Evolutionary conservation across 352 stramenopile species (phyloP), one percentile per base, ranked within the genome.

Genomic region (Phytopythium chamaehyphon): DNA sequence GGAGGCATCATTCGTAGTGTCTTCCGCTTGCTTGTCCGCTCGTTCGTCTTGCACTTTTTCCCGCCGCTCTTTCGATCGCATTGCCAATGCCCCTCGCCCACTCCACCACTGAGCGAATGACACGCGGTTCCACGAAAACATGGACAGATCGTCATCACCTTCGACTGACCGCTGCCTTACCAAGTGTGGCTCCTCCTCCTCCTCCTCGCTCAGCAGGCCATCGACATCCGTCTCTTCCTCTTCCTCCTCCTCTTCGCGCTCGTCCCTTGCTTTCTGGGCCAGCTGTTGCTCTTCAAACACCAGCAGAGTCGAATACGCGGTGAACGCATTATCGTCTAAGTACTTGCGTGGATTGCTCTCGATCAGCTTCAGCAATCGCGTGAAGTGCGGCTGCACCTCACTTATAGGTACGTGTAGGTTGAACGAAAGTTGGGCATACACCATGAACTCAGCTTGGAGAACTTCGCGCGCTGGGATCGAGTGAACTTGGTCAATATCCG

Each of bases 401-500:
- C 50, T 61, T 12, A 95, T 71, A 1, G 66, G 82, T 12, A 93
- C 82, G 59, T 97, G 89, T 14, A 97, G 66, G 31, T 76, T 76
- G 64, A 97, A 97, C 23, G 78, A 88, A 15, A 97, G 83, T 60
- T 96, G 77, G 21, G 90, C 79, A 51, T 95, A 96, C 18, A 96
- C 83, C 7, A 76, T 88, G 58, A 97, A 97, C 66, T 97, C 89
- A 19, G 75, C 77, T 23, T 83, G 88, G 26, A 96, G 79, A 36
- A 97, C 87, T 28, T 96, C 83, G 0, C 79, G 64, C 15, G 84
- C 90, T 38, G 86, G 72, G 18, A 96, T 62, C 21, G 86, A 86
- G 57, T 94, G 81, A 9, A 83, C 81, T 28, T 70, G 61, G 51
- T 95, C 84, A 37, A 95, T 89, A 51, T 93, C 82, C 11, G 72